phyloP scores from a whole-genome alignment of 768 basidiomycete species.

The Leccinellum albellum region DNA sequence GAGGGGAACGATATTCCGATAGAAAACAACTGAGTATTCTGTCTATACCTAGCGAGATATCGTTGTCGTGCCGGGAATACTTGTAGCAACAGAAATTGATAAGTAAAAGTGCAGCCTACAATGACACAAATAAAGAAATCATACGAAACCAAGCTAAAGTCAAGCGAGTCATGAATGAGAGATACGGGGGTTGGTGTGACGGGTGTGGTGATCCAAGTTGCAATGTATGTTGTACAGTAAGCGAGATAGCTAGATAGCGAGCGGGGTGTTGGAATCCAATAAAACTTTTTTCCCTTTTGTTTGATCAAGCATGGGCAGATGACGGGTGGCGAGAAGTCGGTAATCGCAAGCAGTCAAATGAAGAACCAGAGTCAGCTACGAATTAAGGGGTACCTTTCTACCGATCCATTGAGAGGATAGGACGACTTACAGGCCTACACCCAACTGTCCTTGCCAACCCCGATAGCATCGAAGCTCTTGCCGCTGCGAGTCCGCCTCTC shows the following conservation, averaged over 20 bases:
- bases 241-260: conserved; percentile 15
- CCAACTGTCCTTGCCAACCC: conserved; percentile 75
- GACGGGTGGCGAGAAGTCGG: not conserved
- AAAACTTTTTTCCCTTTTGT: conserved; percentile 5
- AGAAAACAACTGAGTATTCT: conserved; percentile 17
- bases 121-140: conserved; percentile 26
- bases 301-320: conserved; percentile 6
- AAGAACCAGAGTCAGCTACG: conserved; percentile 1
- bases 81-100: conserved; percentile 28
- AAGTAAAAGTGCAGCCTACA: conserved; percentile 27
- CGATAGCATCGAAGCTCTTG: conserved; percentile 79
- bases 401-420: conserved; percentile 39
- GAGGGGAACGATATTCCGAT: conserved; percentile 8
- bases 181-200: conserved; percentile 15
- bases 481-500: conserved; percentile 81
- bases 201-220: conserved; percentile 17
- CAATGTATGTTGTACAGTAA: conserved; percentile 26
- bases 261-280: conserved; percentile 6
- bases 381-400: conserved; percentile 42
- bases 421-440: conserved; percentile 50
- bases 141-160: conserved; percentile 18
- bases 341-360: not conserved
- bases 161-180: conserved; percentile 13
- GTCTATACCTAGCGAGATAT: conserved; percentile 30
- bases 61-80: conserved; percentile 27